Base-by-base conservation (phyloP, 805 yeast species). In the Sugiyamaella boreocaroliniensis region DNA sequence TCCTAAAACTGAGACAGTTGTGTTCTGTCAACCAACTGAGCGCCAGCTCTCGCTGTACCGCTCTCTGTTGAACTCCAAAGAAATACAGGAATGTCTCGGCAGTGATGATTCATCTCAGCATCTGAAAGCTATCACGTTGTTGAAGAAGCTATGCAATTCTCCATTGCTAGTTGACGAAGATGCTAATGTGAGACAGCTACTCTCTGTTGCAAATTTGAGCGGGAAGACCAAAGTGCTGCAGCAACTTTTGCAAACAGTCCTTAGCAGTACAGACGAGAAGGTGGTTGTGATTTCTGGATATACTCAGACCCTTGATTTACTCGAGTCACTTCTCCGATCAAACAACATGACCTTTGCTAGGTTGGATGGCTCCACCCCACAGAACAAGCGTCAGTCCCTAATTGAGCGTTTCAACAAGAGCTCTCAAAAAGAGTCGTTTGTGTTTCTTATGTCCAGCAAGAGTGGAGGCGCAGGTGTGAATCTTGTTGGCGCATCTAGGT, bases 401-500 rank as follows among this genome's bases (percentile, higher is more conserved):
- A 95, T 93, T 0, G 76, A 76, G 14, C 69, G 76, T 11, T 92
- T 92, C 68, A 90, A 90, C 64, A 75, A 67, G 18, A 54, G 75
- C 0, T 64, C 73, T 1, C 59, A 61, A 8, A 66, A 65, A 34
- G 55, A 61, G 14, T 67, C 73, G 3, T 80, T 85, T 63, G 84
- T 83, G 0, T 89, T 93, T 59, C 68, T 93, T 11, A 68, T 93
- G 11, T 87, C 96, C 2, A 85, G 97, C 0, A 88, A 89, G 66
- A 83, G 96, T 3, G 99, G 99, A 2, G 99, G 99, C 0, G 83
- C 86, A 55, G 99, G 99, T 0, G 72, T 93, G 43, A 93, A 93
- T 63, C 71, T 93, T 34, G 78, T 87, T 34, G 99, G 98, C 0
- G 99, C 95, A 0, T 87, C 95, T 0, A 71, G 98, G 26, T 70